A percentile compares a stretch with the other conserved stretches of the same genome.
phyloP scores from a whole-genome alignment of 225 moss, liverwort and hornwort genomes.

The Bryum argenteum region DNA sequence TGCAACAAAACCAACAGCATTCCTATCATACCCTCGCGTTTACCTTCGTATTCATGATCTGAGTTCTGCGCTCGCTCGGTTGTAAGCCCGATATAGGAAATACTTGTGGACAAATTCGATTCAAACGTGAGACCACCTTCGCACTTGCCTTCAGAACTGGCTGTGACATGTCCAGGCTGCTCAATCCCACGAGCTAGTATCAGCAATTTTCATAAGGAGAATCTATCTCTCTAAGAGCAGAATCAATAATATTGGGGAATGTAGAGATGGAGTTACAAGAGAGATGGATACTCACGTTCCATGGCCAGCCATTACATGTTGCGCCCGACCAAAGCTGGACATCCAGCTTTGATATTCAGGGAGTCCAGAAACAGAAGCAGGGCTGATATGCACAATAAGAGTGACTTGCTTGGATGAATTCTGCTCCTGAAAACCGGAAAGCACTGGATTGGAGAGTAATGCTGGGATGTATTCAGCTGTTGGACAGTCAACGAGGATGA shows the following conservation, averaged over 20 bases:
- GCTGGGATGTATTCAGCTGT: conserved; percentile 58
- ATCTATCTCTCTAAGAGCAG: too few species aligned
- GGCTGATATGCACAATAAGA: conserved; percentile 80
- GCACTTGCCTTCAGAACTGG: conserved; percentile 88
- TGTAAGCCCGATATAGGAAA: conserved; percentile 79
- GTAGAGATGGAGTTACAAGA: not conserved
- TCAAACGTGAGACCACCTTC: conserved; percentile 78
- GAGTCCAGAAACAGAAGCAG: conserved; percentile 57
- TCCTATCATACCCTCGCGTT: not conserved
- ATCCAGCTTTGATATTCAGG: conserved; percentile 83
- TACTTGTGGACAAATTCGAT: conserved; percentile 88
- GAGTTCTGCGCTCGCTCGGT: conserved; percentile 30
- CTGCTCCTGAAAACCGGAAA: conserved; percentile 54
- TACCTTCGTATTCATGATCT: conserved; percentile 36
- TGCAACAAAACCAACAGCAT: conserved; percentile 13
- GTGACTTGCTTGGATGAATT: conserved; percentile 67
- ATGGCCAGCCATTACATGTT: conserved; percentile 96
- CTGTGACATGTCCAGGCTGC: conserved; percentile 72
- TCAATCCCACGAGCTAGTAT: conserved; percentile 26
- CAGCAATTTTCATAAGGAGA: conserved; percentile 1
- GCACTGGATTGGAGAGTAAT: conserved; percentile 61
- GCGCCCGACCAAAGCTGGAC: conserved; percentile 62
- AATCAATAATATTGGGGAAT: not conserved
- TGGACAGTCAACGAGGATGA: conserved; percentile 89
- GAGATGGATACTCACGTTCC: conserved; percentile 67